Base-by-base conservation (phyloP, 2,329 filamentous ascomycete genomes). In the Fusarium acutatum region DNA sequence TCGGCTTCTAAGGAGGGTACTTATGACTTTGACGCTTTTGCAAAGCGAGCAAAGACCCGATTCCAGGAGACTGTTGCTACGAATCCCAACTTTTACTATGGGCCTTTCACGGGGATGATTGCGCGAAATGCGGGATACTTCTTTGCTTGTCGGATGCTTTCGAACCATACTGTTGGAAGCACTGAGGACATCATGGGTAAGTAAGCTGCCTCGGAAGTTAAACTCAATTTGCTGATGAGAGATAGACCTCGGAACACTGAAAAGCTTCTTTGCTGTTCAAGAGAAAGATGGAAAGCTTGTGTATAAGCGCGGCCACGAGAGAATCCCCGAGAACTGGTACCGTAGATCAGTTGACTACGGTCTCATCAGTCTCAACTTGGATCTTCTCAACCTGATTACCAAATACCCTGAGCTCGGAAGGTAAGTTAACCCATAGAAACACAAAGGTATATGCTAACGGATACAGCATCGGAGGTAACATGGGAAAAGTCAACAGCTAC, bases 51-150 rank as follows among this genome's bases (percentile, higher is more conserved):
- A 17, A 52, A 46, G 17, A 49, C 44, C 5, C 67, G 67, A 17
- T 71, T 71, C 26, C 24, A 62, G 1, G 44, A 71, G 30, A 61
- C 38, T 1, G 34, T 71, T 4, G 35, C 38, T 8, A 67, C 56
- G 5, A 71, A 71, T 12, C 68, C 68, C 1, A 57, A 71, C 61
- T 71, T 71, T n/a, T 71, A 71, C 61, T 71, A 57, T 3, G 68
- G 67, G 2, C 68, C 68, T 2, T 62, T 71, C 0, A 71, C 68
- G 10, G 68, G 68, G 10, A 71, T 71, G 54, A 53, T 71, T 41
- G 56, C 56, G 34, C 40, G 68, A 13, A 71, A 71, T 15, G 68
- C 68, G 0, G 67, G 61, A 14, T 71, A 67, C 24, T 60, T 71
- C 1, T 71, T 71, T 13, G 56, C 61, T 17, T 52, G 34, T 5